Conservation (phyloP, 768 basidiomycete species). For the Kockovaella imperatae region DNA sequence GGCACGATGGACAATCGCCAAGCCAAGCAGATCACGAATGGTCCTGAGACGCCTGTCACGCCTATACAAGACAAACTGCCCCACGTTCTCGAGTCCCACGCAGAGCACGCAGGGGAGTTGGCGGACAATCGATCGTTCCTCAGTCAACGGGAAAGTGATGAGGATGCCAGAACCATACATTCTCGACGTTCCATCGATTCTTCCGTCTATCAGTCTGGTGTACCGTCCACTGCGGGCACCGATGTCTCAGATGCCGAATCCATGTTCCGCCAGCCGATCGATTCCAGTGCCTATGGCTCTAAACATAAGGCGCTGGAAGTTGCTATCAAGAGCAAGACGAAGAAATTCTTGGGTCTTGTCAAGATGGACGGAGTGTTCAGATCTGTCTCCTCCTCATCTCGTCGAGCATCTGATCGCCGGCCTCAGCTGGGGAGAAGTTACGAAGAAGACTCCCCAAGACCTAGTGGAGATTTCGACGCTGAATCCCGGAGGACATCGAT, state of each 20-base stretch:
- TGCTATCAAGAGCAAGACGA: conserved; percentile 40
- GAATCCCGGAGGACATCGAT: conserved; percentile 18
- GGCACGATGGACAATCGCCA: conserved; percentile 1
- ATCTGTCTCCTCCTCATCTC: conserved; percentile 7
- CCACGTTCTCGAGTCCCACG: conserved; percentile 25
- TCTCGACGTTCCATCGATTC: conserved; percentile 53
- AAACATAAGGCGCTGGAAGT: conserved; percentile 29
- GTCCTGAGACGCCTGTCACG: not conserved
- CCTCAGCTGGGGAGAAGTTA: not conserved
- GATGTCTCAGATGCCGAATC: conserved; percentile 29
- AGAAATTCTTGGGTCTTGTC: conserved; percentile 33
- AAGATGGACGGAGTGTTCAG: conserved; percentile 27
- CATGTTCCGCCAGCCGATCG: conserved; percentile 1
- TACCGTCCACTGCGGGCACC: conserved; percentile 16
- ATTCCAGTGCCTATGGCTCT: conserved; percentile 12
- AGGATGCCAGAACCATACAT: conserved; percentile 48
- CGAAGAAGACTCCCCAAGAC: conserved; percentile 1
- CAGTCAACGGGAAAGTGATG: conserved; percentile 30
- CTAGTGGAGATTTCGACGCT: conserved; percentile 11
- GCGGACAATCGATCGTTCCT: too few relatives aligned
- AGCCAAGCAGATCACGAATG: conserved; percentile 2
- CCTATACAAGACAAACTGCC: conserved; percentile 7
- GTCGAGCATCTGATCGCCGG: not conserved
- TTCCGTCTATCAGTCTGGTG: conserved; percentile 17
- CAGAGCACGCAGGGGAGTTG: conserved; percentile 7